Conservation (phyloP, 805 yeast genomes). For the Torulaspora microellipsoides region DNA sequence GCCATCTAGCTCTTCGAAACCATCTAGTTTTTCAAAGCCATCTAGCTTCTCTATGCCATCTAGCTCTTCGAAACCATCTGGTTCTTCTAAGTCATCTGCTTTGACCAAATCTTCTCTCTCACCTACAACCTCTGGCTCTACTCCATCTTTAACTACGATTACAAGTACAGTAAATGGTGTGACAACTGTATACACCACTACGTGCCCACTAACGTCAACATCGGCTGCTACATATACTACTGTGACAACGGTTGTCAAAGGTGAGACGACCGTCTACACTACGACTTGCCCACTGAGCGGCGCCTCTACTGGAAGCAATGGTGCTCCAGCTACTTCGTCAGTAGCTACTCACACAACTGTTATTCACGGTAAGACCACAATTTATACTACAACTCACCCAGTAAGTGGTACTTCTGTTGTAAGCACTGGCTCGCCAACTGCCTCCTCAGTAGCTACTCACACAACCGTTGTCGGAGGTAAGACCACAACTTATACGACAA, state of each 20-base stretch:
- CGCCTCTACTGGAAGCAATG: background rate
- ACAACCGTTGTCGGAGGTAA: background rate
- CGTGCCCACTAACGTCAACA: conserved; percentile 7
- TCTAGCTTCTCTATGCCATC: background rate
- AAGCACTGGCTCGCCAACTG: background rate
- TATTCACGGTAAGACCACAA: background rate
- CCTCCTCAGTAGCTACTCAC: background rate
- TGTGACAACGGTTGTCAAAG: conserved; percentile 3
- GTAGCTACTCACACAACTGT: background rate
- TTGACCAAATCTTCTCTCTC: background rate
- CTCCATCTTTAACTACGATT: background rate
- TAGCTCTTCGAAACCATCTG: background rate
- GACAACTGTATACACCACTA: conserved; percentile 9
- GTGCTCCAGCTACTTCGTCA: no score
- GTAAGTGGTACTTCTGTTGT: background rate
- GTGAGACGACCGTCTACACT: conserved; percentile 8
- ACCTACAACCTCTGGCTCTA: no score
- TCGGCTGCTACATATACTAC: background rate
- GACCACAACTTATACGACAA: background rate
- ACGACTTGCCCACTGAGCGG: conserved; percentile 9
- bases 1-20: background rate
- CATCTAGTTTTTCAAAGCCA: no score
- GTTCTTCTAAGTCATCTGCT: background rate
- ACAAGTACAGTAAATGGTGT: conserved; percentile 6
- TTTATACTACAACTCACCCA: background rate